Percentiles rank a stretch among this genome's conserved stretches.
These are phyloP conservation scores for Colletotrichum simmondsii DNA, from an alignment of 2,329 filamentous ascomycete genomes.

Conservation along the genomic window DNA sequence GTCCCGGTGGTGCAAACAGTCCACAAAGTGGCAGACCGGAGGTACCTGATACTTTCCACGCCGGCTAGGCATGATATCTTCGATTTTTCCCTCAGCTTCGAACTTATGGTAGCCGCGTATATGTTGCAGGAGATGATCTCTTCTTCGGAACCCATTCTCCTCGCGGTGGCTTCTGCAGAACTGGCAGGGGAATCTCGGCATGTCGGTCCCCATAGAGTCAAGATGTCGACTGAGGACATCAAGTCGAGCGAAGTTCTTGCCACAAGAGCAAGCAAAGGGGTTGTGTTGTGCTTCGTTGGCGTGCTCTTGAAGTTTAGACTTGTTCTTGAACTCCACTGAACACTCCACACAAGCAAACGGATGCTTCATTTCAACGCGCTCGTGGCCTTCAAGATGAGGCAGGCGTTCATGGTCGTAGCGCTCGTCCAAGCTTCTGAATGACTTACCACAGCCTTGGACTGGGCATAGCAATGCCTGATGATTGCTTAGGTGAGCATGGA, in stretches of 20 bases:
- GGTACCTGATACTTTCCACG: neutral
- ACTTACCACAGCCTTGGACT: neutral
- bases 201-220: conserved; percentile 31
- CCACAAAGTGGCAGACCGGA: conserved; percentile 36
- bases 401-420: neutral
- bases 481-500: too few relatives aligned
- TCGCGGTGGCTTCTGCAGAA: conserved; percentile 47
- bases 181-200: conserved; percentile 40
- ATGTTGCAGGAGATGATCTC: conserved; percentile 51
- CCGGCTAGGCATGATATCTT: neutral
- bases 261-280: conserved; percentile 38
- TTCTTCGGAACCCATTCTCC: conserved; percentile 46
- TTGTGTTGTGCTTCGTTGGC: conserved; percentile 32
- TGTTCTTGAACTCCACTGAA: neutral
- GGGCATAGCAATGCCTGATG: neutral
- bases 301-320: conserved; percentile 3
- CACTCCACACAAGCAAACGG: conserved; percentile 9
- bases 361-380: neutral
- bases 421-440: too few relatives aligned
- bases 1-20: conserved; percentile 38
- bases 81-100: conserved; percentile 34
- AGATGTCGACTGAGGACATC: conserved; percentile 43
- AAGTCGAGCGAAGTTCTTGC: conserved; percentile 38
- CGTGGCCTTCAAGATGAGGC: neutral
- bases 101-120: conserved; percentile 48